phyloP scores from a whole-genome alignment of 148 eudicot species.

The Drosera capensis region DNA sequence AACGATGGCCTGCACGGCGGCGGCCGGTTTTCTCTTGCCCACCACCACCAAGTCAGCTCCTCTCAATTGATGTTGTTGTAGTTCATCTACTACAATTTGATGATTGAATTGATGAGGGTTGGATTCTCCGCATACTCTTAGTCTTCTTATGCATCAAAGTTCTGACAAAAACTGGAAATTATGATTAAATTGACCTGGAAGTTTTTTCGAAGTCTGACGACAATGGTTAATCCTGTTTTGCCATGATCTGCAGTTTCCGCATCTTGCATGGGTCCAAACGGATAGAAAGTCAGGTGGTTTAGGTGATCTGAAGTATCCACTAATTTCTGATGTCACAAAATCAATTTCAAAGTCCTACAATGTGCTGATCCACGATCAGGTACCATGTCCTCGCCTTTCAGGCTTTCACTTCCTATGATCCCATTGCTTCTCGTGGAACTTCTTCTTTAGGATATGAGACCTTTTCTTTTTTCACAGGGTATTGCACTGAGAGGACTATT shows the following conservation, averaged over 20 bases:
- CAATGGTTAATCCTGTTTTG: conserved; percentile 1
- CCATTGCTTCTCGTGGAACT: background rate
- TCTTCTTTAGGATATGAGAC: too few relatives aligned
- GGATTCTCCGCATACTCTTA: too few relatives aligned
- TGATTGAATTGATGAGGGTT: too few relatives aligned
- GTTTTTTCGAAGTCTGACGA: background rate
- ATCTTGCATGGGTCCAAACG: conserved; percentile 97
- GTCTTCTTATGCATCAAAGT: too few relatives aligned
- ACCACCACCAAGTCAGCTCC: too few relatives aligned
- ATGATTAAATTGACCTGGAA: background rate
- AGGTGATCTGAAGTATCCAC: conserved; percentile 81
- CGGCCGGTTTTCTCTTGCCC: too few relatives aligned
- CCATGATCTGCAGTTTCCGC: conserved; percentile 62
- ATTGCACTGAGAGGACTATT: conserved; percentile 90
- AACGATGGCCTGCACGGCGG: too few relatives aligned
- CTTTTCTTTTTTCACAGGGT: conserved; percentile 38
- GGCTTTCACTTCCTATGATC: background rate
- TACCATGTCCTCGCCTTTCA: conserved; percentile 15
- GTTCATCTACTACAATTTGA: too few relatives aligned
- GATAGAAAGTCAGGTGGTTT: conserved; percentile 95
- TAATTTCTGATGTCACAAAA: conserved; percentile 87
- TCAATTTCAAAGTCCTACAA: conserved; percentile 63
- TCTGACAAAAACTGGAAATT: too few relatives aligned
- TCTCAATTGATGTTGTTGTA: too few relatives aligned
- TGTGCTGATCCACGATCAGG: conserved; percentile 91